Base-by-base conservation (phyloP, 768 basidiomycete species). In the Dioszegia aurantiaca region DNA sequence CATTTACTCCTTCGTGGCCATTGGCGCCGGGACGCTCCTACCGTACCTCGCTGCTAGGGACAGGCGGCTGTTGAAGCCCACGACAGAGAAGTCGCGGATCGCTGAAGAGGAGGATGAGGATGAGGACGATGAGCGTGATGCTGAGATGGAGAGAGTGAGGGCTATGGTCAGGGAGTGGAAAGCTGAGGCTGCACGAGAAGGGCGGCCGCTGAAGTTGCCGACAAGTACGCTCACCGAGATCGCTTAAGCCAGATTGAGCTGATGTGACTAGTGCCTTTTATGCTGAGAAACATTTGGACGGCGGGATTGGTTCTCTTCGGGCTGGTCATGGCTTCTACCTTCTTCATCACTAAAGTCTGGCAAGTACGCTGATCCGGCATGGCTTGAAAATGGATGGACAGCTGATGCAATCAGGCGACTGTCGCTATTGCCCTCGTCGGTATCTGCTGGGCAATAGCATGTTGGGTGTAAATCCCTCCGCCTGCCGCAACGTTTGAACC, bases 391-490 rank as follows among this genome's bases (percentile, higher is more conserved):
- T 24, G 21, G 41, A 40, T 17, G 10, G 0, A n/a, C 23, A 49
- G 52, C 55, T 49, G 21, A 49, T 27, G 23, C 24, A 54, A n/a
- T 39, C 70, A 88, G 83, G 93, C 93, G 9, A 89, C 89, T 16
- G 76, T 86, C 17, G 85, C 87, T 68, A 88, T 95, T 56, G 85
- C 85, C 51, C 72, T 93, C 51, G 85, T 94, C 23, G 93, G 93
- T 41, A 87, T 95, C 36, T 93, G 88, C 75, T 97, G 93, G 93
- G 89, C 91, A 10, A 89, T 95, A 39, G 90, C 93, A n/a, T 90
- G 89, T 79, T 95, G 93, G 93, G 89, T 90, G 69, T 71, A 39
- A 69, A 68, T 70, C 26, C 17, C 4, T 33, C 23, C 23, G 16
- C 26, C 33, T 12, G 36, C 19, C 21, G 21, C 17, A 44, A 14